phyloP scores from a whole-genome alignment of 805 yeast genomes.

The Cyberlindnera meyerae region DNA sequence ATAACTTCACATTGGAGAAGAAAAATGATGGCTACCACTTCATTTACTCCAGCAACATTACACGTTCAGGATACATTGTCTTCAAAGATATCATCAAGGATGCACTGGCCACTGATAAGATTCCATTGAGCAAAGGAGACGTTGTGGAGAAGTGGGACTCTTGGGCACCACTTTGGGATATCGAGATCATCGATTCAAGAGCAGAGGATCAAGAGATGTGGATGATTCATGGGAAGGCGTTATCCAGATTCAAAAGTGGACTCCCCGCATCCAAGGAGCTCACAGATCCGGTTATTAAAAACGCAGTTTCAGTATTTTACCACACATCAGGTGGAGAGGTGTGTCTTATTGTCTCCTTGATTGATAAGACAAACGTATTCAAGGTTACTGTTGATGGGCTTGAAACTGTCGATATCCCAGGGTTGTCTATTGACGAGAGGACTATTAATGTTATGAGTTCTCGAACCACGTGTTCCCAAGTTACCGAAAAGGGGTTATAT shows the following conservation, averaged over 20 bases:
- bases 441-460: constrained; percentile 17
- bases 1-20: constrained; percentile 19
- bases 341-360: constrained; percentile 33
- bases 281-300: constrained; percentile 14
- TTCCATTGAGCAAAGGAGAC: constrained; percentile 1
- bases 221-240: constrained; percentile 19
- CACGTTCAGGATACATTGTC: constrained; percentile 33
- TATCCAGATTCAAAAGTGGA: constrained; percentile 19
- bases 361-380: constrained; percentile 35
- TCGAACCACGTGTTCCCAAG: constrained; percentile 20
- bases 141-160: constrained; percentile 31
- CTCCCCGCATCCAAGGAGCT: constrained; percentile 15
- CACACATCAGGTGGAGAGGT: constrained; percentile 16
- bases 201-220: constrained; percentile 36
- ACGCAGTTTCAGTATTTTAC: constrained; percentile 15
- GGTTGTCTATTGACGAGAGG: constrained; percentile 12
- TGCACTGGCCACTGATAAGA: constrained; percentile 10
- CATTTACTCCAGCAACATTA: constrained; percentile 37
- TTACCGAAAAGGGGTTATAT: constrained; percentile 21
- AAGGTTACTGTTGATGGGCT: constrained; percentile 27
- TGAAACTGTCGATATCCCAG: constrained; percentile 25
- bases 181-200: constrained; percentile 29
- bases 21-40: constrained; percentile 15
- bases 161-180: constrained; percentile 46
- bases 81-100: constrained; percentile 25